Evolutionary conservation across 148 eudicot genomes (phyloP), one percentile per base, ranked within the genome.

Genomic region (Silene conica): DNA sequence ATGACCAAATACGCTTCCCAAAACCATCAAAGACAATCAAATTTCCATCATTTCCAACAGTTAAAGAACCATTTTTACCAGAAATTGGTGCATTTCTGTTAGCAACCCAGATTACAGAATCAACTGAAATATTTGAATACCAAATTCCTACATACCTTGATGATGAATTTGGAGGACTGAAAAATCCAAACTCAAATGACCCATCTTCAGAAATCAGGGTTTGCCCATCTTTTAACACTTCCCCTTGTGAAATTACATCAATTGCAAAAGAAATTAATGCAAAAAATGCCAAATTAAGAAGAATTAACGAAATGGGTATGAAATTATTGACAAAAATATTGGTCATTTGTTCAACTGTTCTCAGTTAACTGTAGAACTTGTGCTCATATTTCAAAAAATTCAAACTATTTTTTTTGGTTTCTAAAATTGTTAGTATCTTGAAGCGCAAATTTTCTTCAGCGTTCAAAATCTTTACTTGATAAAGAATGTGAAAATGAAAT

Each of bases 111-210:
- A 88, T 73, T 0, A 80, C 77, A 41, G 83, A 70, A 69, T 80
- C 63, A 15, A 22, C 45, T 2, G 86, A 71, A 43, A 84, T 54
- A 48, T 69, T 69, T 8, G 74, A 11, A 80, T 83, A 85, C 90
- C 89, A 86, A 4, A 93, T 83, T 70, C 92, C 98, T 1, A 91
- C 86, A 65, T 89, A 93, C 58, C 90, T 80, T n/a, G 50, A 64
- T 0, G 80, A 75, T 22, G 96, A 80, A 75, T 83, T 86, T n/a
- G 69, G 76, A 2, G 90, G 92, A 67, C 87, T 84, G 71, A 89
- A 93, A 76, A 93, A 89, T 6, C 98, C 98, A 8, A 93, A 84
- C 21, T 70, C 76, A 62, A 86, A 93, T 0, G 65, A 38, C 45
- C 81, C 72, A 46, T 57, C 66, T n/a, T 74, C 4, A 56, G 96